Conservation (phyloP, 768 basidiomycete species). For the Pholiota microspora region DNA sequence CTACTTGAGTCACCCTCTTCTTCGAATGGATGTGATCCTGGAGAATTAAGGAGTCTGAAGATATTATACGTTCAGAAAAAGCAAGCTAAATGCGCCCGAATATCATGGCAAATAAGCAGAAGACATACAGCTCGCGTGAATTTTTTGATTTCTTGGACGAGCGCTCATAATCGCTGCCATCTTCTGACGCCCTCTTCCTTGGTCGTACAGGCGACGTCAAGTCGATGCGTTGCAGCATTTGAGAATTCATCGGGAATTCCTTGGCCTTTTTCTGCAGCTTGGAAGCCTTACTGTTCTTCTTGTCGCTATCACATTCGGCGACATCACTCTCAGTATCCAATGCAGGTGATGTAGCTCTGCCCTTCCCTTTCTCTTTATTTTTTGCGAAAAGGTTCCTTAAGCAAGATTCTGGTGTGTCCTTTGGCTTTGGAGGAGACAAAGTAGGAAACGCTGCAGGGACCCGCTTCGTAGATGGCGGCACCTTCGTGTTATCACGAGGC, state of each 20-base stretch:
- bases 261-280: constrained; percentile 14
- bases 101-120: neutral
- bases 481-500: neutral
- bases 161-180: constrained; percentile 27
- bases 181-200: constrained; percentile 21
- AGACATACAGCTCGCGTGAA: constrained; percentile 14
- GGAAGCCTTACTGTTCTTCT: constrained; percentile 7
- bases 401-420: neutral
- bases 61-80: neutral
- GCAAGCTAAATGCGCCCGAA: neutral
- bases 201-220: constrained; percentile 12
- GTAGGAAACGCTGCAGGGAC: constrained; percentile 17
- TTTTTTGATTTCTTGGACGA: constrained; percentile 32
- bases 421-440: constrained; percentile 13
- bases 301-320: constrained; percentile 2
- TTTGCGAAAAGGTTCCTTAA: constrained; percentile 1
- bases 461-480: neutral
- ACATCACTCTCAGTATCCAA: constrained; percentile 12
- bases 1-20: constrained; percentile 44
- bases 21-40: constrained; percentile 12
- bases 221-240: constrained; percentile 37
- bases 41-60: constrained; percentile 11
- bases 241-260: constrained; percentile 43
- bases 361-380: constrained; percentile 18
- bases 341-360: constrained; percentile 7